Evolutionary conservation across 257 asterid genomes (phyloP).

Genomic region (Salvia hispanica): DNA sequence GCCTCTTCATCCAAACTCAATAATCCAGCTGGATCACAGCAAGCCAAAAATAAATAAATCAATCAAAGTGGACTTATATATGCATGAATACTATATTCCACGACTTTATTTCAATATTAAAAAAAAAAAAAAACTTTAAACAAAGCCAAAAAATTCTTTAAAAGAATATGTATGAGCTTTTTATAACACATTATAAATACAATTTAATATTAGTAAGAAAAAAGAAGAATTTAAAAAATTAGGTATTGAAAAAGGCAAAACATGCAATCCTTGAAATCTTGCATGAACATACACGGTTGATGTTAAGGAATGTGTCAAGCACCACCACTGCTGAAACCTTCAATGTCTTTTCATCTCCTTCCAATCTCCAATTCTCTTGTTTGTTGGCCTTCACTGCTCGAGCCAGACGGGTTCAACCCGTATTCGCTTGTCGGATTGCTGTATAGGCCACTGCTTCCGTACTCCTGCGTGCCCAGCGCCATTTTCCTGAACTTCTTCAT

Average conservation of each 20-base stretch:
- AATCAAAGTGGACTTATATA: too few species aligned
- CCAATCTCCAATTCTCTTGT: conserved; percentile 71
- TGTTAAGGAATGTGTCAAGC: conserved; percentile 26
- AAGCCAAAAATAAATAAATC: background rate
- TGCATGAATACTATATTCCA: too few species aligned
- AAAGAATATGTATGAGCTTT: conserved; percentile 7
- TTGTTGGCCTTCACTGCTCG: conserved; percentile 76
- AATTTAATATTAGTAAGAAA: conserved; percentile 2
- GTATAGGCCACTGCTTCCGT: conserved; percentile 59
- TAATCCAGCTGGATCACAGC: conserved; percentile 21
- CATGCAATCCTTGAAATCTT: conserved; percentile 4
- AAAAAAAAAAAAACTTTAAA: too few species aligned
- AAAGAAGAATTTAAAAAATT: background rate
- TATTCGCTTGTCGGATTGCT: conserved; percentile 87
- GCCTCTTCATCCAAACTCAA: background rate
- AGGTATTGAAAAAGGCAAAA: background rate
- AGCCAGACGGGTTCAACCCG: conserved; percentile 72
- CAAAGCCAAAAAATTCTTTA: background rate
- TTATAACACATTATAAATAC: conserved; percentile 21
- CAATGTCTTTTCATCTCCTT: conserved; percentile 44
- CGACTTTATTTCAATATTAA: too few species aligned
- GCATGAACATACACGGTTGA: conserved; percentile 15
- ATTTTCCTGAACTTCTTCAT: conserved; percentile 71
- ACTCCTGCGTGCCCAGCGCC: conserved; percentile 67
- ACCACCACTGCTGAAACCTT: conserved; percentile 38